A percentile compares a stretch with the other conserved stretches of the same genome.
Evolutionary conservation across 805 yeast species (phyloP).

Genomic region (Starmerella powellii): DNA sequence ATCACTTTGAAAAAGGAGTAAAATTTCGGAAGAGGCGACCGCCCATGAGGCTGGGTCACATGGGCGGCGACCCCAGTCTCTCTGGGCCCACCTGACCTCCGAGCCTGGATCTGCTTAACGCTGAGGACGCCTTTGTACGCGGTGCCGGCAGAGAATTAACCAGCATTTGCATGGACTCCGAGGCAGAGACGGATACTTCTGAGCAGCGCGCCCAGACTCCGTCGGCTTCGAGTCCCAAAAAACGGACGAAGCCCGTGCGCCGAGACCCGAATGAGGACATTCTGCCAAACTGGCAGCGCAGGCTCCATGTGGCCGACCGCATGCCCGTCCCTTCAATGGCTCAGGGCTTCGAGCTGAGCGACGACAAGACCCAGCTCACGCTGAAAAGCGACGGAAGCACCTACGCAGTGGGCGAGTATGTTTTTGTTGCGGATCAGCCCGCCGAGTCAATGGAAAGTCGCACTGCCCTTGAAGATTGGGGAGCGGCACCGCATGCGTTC

Average conservation of each 20-base stretch:
- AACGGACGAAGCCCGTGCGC: not conserved
- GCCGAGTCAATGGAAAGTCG: not conserved
- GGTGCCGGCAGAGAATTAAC: too few species aligned
- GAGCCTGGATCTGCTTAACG: too few species aligned
- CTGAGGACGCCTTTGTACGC: too few species aligned
- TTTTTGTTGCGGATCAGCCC: not conserved
- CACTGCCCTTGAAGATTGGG: not conserved
- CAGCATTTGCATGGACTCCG: conserved; percentile 3
- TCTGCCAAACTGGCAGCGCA: conserved; percentile 27
- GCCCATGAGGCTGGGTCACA: not conserved
- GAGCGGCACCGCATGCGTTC: conserved; percentile 88
- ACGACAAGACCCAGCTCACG: not conserved
- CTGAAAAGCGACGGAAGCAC: too few species aligned
- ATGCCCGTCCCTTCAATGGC: conserved; percentile 12
- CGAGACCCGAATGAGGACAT: conserved; percentile 10
- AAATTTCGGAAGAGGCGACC: not conserved
- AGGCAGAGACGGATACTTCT: conserved; percentile 5
- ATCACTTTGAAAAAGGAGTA: not conserved
- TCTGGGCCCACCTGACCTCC: too few species aligned
- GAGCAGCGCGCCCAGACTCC: not conserved
- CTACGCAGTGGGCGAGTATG: not conserved
- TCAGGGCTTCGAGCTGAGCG: conserved; percentile 1
- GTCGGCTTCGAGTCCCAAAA: not conserved
- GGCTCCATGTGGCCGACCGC: conserved; percentile 22
- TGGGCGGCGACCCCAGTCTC: too few species aligned